Evolutionary conservation across 1,139 yeast genomes (phyloP), one percentile per base, ranked within the genome.

Genomic region (Scheffersomyces parashehatae): DNA sequence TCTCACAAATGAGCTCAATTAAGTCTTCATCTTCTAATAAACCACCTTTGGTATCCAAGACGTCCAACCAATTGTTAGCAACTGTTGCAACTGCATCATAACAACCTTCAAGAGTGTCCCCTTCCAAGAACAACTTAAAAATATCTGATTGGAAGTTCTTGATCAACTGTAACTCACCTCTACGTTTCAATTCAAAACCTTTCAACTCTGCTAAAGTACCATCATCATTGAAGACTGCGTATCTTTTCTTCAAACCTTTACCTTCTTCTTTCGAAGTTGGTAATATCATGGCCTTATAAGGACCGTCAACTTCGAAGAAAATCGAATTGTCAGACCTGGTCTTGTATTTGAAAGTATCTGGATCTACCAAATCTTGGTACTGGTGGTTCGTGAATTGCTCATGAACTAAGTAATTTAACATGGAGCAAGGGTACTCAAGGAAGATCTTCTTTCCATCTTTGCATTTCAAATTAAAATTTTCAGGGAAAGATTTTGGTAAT

Each of bases 201-300:
- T 95, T 95, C 56, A 95, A 73, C 64, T 95, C 99, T 0, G 99
- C 99, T 38, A 95, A 65, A 0, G 96, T 73, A 0, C 98, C 99
- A 62, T 95, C 98, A 45, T 87, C 83, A 60, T 95, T 93, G 67
- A 95, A 95, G 6, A 95, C 99, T 1, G 99, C 99, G 58, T 95
- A 95, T 56, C 99, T 79, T 58, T 95, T 95, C 62, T 95, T 95
- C 60, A 95, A 76, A 54, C 97, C 97, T 65, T 91, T 91, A 39
- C 97, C 98, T 71, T 93, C 99, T 63, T 95, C 99, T 54, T 89
- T 89, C 0, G 99, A 93, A 0, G 99, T 90, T 8, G 99, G 99
- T 45, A 95, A 75, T 47, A 95, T 81, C 99, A 95, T 95, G 0
- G 99, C 99, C 56, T 83, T 87, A 64, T 95, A 95, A 0, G 99